Percentiles rank a stretch among this genome's conserved stretches.
Conservation (phyloP, 805 yeast genomes). For the Lipomyces kockii region DNA sequence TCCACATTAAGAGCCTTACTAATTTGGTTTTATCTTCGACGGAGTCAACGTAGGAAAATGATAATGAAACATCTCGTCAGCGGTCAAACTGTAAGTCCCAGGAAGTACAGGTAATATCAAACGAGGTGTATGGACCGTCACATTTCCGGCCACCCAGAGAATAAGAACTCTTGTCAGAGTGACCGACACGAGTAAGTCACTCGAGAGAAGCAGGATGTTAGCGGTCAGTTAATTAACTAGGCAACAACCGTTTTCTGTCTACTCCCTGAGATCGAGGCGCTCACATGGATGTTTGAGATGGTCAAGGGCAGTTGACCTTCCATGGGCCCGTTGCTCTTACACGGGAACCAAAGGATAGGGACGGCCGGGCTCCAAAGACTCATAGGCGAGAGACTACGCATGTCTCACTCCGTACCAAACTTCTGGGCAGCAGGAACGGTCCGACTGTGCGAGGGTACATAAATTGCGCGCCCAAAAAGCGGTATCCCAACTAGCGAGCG, state of each 20-base stretch:
- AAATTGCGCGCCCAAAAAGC: background rate
- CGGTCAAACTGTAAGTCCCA: no score
- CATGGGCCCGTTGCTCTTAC: no score
- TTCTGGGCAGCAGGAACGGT: background rate
- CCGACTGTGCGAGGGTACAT: background rate
- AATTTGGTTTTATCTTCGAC: background rate
- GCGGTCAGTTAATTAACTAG: background rate
- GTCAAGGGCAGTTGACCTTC: background rate
- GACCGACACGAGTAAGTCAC: no score
- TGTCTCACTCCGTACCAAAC: background rate
- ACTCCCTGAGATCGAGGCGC: background rate
- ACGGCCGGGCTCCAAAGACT: no score
- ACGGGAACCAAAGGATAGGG: no score
- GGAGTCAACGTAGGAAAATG: background rate
- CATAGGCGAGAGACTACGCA: no score
- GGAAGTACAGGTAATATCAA: no score
- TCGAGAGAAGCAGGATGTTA: background rate
- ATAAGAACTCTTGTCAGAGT: no score
- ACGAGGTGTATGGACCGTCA: no score
- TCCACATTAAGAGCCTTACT: background rate
- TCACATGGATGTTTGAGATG: constrained; percentile 1
- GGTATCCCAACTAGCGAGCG: background rate
- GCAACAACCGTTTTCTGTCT: background rate
- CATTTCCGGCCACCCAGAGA: no score
- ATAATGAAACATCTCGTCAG: background rate